Base-by-base conservation (phyloP, 192 early-diverging fungal species). In the Backusella parvicylindrica region DNA sequence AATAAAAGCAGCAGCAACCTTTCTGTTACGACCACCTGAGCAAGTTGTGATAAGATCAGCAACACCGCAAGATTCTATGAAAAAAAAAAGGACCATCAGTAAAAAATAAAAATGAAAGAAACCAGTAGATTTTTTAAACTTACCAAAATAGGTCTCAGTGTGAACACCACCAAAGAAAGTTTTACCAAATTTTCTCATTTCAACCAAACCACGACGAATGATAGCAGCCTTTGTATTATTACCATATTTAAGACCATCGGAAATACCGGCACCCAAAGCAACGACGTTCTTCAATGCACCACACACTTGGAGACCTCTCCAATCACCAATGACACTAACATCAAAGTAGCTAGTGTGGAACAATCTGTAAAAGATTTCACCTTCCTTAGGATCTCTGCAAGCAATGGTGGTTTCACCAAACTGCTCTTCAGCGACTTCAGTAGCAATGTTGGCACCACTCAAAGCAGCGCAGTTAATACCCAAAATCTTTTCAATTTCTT, bases 221-320 rank as follows among this genome's bases (percentile, higher is more conserved):
- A 99, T 90, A 11, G 97, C 96, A 0, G 97, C 96, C 83, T 99
- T 97, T 12, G 97, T 93, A 84, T 99, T 72, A 18, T 72, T 72
- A 13, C 71, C 71, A 35, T 72, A 72, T 80, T 94, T 92, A 64
- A 98, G 85, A 11, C 97, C 96, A 82, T 99, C 96, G 60, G 95
- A 90, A 47, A 98, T 86, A 38, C 97, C 97, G n/a, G 95, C 96
- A 13, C 92, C 97, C 43, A 99, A 88, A 4, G 97, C 97, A 12
- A 99, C 88, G 4, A 99, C 91, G 86, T 99, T 99, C 82, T 99
- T 99, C n/a, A 99, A 79, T 0, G 97, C 96, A 18, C 97, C 97
- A 81, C 96, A 99, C 30, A 99, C 86, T 84, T 99, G 95, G 21
- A 97, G 94, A 49, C 95, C 96, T 66, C 91, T 86, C 11, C 94